phyloP scores from a whole-genome alignment of 139 green algal genomes.

The Tetraselmis chui region DNA sequence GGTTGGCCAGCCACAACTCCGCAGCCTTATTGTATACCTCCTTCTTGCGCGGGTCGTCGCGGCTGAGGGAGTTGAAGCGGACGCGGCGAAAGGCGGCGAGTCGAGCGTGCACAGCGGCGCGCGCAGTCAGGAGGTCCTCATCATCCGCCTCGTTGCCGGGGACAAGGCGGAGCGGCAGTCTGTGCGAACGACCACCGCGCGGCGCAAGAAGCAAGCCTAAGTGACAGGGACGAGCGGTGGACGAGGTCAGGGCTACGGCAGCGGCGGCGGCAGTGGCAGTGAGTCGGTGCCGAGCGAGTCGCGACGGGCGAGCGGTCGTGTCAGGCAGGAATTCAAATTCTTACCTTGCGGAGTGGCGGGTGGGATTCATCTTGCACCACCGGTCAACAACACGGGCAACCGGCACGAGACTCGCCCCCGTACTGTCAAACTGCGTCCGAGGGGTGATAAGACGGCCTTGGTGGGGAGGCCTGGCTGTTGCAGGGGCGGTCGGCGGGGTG shows the following conservation, averaged over 20 bases:
- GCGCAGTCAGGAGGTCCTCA: neutral
- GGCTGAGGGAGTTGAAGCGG: neutral
- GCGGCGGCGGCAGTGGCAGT: neutral
- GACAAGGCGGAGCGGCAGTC: neutral
- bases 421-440: neutral
- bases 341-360: neutral
- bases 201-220: neutral
- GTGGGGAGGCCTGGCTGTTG: neutral
- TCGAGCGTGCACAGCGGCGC: neutral
- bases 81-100: neutral
- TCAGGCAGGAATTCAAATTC: neutral
- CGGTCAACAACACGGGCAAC: neutral
- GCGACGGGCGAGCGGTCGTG: neutral
- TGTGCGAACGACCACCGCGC: neutral
- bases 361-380: neutral
- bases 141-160: neutral
- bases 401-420: neutral
- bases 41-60: neutral
- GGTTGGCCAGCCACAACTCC: neutral
- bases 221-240: neutral
- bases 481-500: neutral
- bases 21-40: neutral
- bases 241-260: neutral
- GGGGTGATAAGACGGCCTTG: neutral
- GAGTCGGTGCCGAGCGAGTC: neutral